Conservation (phyloP, 345 rosid genomes). For the Camelina hispida region DNA sequence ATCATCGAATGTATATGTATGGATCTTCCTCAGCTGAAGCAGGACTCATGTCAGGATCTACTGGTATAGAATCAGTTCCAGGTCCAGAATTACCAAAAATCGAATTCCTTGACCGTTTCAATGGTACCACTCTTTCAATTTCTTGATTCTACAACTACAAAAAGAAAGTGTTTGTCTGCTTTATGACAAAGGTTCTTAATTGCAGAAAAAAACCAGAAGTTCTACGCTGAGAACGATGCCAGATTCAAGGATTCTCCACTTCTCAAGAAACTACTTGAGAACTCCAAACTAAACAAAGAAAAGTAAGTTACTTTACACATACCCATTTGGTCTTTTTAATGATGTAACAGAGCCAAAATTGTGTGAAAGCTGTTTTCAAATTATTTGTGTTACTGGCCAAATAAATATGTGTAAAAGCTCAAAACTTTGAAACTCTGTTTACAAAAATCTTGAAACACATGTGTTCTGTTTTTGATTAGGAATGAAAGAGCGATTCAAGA, state of each 20-base stretch:
- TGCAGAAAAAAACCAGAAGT: slow-evolving; percentile 94
- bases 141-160: background rate
- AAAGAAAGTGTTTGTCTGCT: background rate
- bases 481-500: slow-evolving; percentile 65
- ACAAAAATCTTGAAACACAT: background rate
- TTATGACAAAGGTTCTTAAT: background rate
- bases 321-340: background rate
- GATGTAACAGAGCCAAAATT: too few species aligned
- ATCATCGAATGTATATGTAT: background rate
- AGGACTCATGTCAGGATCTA: slow-evolving; percentile 75
- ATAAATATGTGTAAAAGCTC: background rate
- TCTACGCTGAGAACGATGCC: slow-evolving; percentile 77
- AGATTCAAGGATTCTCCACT: slow-evolving; percentile 84
- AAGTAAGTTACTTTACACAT: slow-evolving; percentile 51
- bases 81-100: slow-evolving; percentile 82
- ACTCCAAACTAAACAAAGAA: slow-evolving; percentile 74
- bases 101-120: slow-evolving; percentile 75
- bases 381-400: too few species aligned
- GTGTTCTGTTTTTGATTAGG: slow-evolving; percentile 45
- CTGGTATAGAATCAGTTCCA: slow-evolving; percentile 93
- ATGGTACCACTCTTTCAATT: slow-evolving; percentile 53
- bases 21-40: slow-evolving; percentile 66
- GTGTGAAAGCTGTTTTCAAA: too few species aligned
- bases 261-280: slow-evolving; percentile 81
- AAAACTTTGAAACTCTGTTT: slow-evolving; percentile 9